A percentile compares a stretch with the other conserved stretches of the same genome.
phyloP scores from a whole-genome alignment of 768 basidiomycete species.

The Kwoniella dendrophila region DNA sequence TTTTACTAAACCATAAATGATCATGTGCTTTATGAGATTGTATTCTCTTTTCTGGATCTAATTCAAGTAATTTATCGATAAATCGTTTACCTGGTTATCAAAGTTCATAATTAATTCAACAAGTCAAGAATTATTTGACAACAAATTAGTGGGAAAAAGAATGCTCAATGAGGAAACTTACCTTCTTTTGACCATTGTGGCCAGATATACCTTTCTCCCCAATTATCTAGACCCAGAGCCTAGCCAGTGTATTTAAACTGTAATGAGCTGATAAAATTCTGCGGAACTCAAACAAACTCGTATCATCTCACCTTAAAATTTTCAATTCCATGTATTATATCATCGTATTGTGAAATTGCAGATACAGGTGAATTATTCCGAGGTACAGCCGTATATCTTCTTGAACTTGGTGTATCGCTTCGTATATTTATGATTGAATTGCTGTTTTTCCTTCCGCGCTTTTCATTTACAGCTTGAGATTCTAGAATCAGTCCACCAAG shows the following conservation, averaged over 20 bases:
- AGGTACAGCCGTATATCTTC: not conserved
- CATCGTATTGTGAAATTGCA: too few relatives aligned
- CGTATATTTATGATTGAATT: not conserved
- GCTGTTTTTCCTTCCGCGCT: too few relatives aligned
- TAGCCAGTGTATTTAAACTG: too few relatives aligned
- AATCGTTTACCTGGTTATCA: constrained; percentile 4
- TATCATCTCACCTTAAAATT: too few relatives aligned
- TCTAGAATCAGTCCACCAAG: too few relatives aligned
- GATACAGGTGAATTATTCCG: too few relatives aligned
- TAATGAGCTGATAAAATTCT: too few relatives aligned
- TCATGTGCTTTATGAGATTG: constrained; percentile 28
- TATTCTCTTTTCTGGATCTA: constrained; percentile 36
- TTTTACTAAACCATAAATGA: constrained; percentile 59
- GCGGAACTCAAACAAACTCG: too few relatives aligned
- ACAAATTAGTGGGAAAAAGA: not conserved
- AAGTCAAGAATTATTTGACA: not conserved
- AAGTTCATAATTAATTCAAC: not conserved
- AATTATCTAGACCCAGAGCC: not conserved
- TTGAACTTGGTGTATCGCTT: not conserved
- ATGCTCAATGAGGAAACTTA: not conserved
- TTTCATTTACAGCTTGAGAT: too few relatives aligned
- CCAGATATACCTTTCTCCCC: not conserved
- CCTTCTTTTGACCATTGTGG: constrained; percentile 2
- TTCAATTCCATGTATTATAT: too few relatives aligned
- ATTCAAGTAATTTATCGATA: constrained; percentile 25